phyloP scores from a whole-genome alignment of 208 protist species.

The Polymyxa betae region DNA sequence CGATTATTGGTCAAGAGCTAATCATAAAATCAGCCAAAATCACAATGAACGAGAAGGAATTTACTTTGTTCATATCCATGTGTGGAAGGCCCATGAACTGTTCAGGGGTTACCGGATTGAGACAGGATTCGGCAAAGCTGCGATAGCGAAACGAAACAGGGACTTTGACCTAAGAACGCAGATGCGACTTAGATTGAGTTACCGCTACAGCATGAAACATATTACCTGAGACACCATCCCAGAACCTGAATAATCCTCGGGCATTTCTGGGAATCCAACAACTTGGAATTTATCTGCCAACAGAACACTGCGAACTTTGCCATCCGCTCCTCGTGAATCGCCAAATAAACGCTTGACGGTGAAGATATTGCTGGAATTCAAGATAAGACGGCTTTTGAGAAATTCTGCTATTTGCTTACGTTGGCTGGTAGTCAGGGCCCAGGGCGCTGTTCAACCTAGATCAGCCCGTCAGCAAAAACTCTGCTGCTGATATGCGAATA shows the following conservation, averaged over 20 bases:
- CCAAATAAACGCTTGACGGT: background rate
- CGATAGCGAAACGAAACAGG: background rate
- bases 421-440: background rate
- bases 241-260: background rate
- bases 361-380: conserved; percentile 12
- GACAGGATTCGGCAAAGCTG: conserved; percentile 23
- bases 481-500: background rate
- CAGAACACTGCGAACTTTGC: conserved; percentile 19
- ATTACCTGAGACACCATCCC: conserved; percentile 27
- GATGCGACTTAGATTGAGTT: background rate
- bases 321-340: background rate
- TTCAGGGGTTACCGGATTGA: conserved; percentile 30
- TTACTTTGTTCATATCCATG: conserved; percentile 51
- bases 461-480: background rate
- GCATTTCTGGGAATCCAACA: background rate
- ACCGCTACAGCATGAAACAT: background rate
- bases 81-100: conserved; percentile 31
- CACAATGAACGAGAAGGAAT: background rate
- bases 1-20: conserved; percentile 38
- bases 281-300: conserved; percentile 3
- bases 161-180: background rate
- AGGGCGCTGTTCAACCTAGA: background rate
- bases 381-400: background rate
- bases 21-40: background rate
- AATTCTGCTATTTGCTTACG: background rate